These are phyloP conservation scores for Mycena amicta DNA, from an alignment of 768 basidiomycete genomes.

Conservation along the genomic window DNA sequence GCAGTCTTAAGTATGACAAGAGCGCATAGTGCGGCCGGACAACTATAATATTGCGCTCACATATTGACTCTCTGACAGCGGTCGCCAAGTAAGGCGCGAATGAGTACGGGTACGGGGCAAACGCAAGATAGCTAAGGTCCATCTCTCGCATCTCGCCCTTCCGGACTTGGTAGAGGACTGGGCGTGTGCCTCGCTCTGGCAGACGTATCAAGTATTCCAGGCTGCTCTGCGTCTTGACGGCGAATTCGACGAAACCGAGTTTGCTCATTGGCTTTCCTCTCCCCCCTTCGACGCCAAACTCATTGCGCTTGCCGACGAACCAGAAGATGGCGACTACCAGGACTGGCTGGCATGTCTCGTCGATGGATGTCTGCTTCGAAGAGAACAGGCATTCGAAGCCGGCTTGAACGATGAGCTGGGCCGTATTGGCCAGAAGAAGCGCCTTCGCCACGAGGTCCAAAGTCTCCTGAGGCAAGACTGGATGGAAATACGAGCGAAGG, in stretches of 20 bases:
- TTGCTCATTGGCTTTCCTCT: neutral
- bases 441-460: neutral
- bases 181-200: neutral
- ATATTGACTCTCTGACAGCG: neutral
- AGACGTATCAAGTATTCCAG: neutral
- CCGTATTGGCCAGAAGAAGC: neutral
- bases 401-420: neutral
- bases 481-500: neutral
- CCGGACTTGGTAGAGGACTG: neutral
- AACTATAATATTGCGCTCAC: no score
- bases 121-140: neutral
- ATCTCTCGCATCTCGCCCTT: neutral
- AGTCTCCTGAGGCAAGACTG: neutral
- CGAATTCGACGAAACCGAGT: neutral
- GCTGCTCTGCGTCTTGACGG: neutral
- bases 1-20: no score
- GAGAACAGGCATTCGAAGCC: neutral
- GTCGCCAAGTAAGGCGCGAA: neutral
- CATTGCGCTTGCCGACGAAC: neutral
- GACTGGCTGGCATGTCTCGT: neutral
- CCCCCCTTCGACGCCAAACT: neutral
- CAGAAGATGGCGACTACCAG: neutral
- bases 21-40: no score
- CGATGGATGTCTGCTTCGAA: neutral
- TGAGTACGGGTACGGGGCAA: neutral